Percentiles rank a stretch among this genome's conserved stretches.
These are phyloP conservation scores for Penicillium nordicum DNA, from an alignment of 2,329 filamentous ascomycete species.

Conservation along the genomic window DNA sequence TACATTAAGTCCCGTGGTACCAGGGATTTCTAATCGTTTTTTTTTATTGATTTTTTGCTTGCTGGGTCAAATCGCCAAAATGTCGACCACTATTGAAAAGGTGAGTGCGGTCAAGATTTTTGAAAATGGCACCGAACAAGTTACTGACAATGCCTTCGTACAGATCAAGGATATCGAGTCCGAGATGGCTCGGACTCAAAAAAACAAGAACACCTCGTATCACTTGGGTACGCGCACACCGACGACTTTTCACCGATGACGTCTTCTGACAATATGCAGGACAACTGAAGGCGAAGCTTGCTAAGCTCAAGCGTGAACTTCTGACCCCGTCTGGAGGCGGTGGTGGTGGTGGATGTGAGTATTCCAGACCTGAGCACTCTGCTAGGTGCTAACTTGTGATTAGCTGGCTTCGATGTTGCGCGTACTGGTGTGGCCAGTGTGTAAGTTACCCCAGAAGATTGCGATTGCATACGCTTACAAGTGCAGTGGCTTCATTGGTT, in stretches of 20 bases:
- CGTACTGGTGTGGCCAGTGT: constrained; percentile 96
- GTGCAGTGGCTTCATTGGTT: constrained; percentile 80
- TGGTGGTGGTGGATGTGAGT: constrained; percentile 68
- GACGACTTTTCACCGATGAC: constrained; percentile 6
- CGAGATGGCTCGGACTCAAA: constrained; percentile 97
- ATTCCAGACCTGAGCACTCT: not conserved
- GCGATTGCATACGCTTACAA: constrained; percentile 15
- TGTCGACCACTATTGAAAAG: constrained; percentile 98
- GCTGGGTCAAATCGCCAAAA: constrained; percentile 50
- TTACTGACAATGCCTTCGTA: constrained; percentile 33
- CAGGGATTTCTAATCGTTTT: not conserved
- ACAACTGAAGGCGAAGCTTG: constrained; percentile 95
- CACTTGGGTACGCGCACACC: constrained; percentile 63
- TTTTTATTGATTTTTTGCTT: constrained; percentile 8
- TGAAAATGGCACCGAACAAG: constrained; percentile 2
- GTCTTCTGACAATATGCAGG: constrained; percentile 40
- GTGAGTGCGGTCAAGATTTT: constrained; percentile 57
- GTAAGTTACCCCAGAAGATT: constrained; percentile 37
- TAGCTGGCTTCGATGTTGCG: constrained; percentile 90
- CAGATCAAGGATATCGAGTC: constrained; percentile 96
- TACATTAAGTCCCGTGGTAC: not conserved
- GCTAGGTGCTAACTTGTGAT: constrained; percentile 19
- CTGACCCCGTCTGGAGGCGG: constrained; percentile 77
- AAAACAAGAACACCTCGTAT: constrained; percentile 93
- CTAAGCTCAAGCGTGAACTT: constrained; percentile 94